phyloP scores from a whole-genome alignment of 371 early-diverging fungal species.

The Syncephalastrum racemosum region DNA sequence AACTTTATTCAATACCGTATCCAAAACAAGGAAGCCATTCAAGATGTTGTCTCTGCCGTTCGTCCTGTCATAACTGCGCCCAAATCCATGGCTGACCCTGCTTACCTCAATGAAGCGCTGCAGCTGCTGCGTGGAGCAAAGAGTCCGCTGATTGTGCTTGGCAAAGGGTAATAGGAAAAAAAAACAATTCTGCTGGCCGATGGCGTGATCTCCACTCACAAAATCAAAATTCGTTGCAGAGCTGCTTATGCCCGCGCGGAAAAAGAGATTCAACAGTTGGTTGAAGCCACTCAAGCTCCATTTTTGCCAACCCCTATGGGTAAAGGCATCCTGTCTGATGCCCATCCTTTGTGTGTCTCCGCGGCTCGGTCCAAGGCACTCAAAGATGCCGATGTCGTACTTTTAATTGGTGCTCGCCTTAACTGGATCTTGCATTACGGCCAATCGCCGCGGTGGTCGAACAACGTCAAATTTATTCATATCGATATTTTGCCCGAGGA shows the following conservation, averaged over 20 bases:
- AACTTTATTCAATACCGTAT: slow-evolving; percentile 65
- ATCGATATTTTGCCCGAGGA: slow-evolving; percentile 73
- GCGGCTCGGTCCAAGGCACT: slow-evolving; percentile 76
- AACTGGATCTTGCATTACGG: slow-evolving; percentile 88
- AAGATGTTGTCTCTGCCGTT: slow-evolving; percentile 15
- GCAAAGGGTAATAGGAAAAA: slow-evolving; percentile 63
- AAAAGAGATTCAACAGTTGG: slow-evolving; percentile 51
- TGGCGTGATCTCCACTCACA: not conserved
- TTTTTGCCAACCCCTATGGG: slow-evolving; percentile 86
- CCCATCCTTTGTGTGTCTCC: slow-evolving; percentile 61
- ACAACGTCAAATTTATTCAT: slow-evolving; percentile 65
- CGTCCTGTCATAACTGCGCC: slow-evolving; percentile 31
- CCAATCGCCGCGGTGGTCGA: slow-evolving; percentile 54
- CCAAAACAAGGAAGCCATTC: slow-evolving; percentile 17
- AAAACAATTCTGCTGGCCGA: not conserved
- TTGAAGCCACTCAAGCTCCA: slow-evolving; percentile 60
- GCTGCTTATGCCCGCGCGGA: slow-evolving; percentile 74
- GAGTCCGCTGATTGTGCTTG: slow-evolving; percentile 69
- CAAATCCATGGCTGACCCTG: slow-evolving; percentile 48
- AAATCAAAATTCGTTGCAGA: slow-evolving; percentile 10
- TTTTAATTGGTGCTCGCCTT: slow-evolving; percentile 72
- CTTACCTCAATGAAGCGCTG: slow-evolving; percentile 29
- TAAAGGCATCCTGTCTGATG: slow-evolving; percentile 73
- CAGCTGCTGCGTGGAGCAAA: slow-evolving; percentile 46
- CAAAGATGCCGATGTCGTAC: slow-evolving; percentile 67